Evolutionary conservation across 2,329 filamentous ascomycete genomes (phyloP), one percentile per base, ranked within the genome.

Genomic region (Incumbomyces lentus): DNA sequence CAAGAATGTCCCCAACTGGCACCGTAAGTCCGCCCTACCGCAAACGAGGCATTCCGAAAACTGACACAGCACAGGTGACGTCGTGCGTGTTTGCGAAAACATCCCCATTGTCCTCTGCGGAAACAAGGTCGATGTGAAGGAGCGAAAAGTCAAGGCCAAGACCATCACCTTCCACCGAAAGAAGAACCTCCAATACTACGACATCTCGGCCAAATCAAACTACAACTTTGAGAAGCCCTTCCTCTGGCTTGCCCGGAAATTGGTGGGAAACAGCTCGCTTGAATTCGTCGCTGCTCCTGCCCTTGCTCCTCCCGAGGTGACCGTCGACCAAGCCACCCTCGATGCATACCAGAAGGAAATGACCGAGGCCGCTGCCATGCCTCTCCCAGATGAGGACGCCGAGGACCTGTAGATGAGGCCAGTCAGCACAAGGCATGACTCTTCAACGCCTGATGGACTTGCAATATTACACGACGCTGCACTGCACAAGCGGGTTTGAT

Each of bases 1-100:
- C 84, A 98, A 98, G 85, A 98, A 98, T 78, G 92, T 98, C 56
- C 92, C 92, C 75, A 96, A 96, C 85, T 98, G 92, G 92, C 92
- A 98, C 74, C 92, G 92, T 95, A 82, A 68, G 87, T 81, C 51
- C 22, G 22, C 22, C 22, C 22, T 5, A n/a, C n/a, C n/a, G n/a
- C n/a, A 26, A 8, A 26, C 22, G 13, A 11, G 13, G 26, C n/a
- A 31, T 33, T 8, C 32, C 16, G n/a, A 17, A 30, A 22, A 43
- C 32, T 35, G 30, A 47, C 18, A 17, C 4, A 13, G 11, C 48
- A 26, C 54, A 95, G 88, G 89, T 76, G 92, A 98, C 66, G 82
- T 98, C 62, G 89, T 95, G 73, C 92, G 90, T 72, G 90, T 98
- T 64, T 96, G 90, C 76, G 90, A 98, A 80, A 94, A 92, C 77